Percentiles rank a stretch among this genome's conserved stretches.
Evolutionary conservation across 176 grass and related monocot genomes (phyloP).

Genomic region (Themeda triandra): DNA sequence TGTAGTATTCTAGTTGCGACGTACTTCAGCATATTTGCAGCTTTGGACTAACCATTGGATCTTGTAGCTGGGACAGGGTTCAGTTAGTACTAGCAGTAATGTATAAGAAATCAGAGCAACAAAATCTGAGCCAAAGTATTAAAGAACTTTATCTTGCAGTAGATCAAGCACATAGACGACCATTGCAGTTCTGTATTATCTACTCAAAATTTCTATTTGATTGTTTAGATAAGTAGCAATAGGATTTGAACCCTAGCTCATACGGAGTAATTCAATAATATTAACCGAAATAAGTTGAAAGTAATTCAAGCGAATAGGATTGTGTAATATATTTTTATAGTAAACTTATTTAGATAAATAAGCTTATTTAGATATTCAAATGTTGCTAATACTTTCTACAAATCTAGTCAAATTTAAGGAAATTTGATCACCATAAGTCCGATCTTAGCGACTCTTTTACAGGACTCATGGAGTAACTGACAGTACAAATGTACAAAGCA

Average conservation of each 20-base stretch:
- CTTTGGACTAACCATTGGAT: conserved; percentile 25
- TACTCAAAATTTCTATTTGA: neutral
- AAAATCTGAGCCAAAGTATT: neutral
- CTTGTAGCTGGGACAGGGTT: neutral
- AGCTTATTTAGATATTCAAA: no score
- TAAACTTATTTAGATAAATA: no score
- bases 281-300: no score
- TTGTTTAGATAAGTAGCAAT: neutral
- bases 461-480: no score
- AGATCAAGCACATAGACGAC: neutral
- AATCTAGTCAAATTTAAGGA: no score
- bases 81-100: neutral
- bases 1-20: neutral
- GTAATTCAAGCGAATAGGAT: no score
- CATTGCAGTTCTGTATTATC: neutral
- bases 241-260: neutral
- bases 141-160: conserved; percentile 9
- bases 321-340: no score
- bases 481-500: no score
- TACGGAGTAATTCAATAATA: no score
- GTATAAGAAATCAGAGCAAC: neutral
- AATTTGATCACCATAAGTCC: no score
- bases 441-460: no score
- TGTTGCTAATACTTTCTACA: no score
- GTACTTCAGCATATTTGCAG: neutral